Evolutionary conservation across 2,329 filamentous ascomycete genomes (phyloP).

Genomic region (Verticillium nubilum): DNA sequence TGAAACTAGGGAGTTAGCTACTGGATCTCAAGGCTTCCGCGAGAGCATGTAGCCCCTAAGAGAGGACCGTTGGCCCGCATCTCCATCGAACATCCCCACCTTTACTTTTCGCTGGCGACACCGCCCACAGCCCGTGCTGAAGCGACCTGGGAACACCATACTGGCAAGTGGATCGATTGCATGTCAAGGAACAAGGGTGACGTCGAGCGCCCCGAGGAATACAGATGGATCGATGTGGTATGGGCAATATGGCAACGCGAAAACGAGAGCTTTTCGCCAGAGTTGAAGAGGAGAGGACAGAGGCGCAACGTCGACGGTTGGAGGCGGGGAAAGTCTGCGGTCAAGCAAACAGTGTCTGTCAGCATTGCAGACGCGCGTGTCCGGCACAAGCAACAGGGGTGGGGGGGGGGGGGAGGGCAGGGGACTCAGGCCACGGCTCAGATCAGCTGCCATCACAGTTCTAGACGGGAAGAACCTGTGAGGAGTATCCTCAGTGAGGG

Average conservation of each 20-base stretch:
- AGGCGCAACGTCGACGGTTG: background rate
- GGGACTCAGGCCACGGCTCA: too few species aligned
- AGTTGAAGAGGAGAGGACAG: background rate
- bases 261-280: background rate
- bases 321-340: background rate
- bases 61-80: background rate
- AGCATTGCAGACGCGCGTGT: background rate
- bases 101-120: conserved; percentile 24
- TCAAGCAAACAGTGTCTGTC: background rate
- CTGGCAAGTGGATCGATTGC: background rate
- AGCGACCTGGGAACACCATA: conserved; percentile 24
- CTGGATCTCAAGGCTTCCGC: background rate
- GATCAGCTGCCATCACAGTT: too few species aligned
- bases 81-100: conserved; percentile 17
- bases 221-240: background rate
- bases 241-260: background rate
- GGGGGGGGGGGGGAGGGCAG: background rate
- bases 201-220: background rate
- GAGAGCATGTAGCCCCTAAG: background rate
- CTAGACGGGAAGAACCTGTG: too few species aligned
- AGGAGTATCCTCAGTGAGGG: too few species aligned
- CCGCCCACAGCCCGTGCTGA: conserved; percentile 22
- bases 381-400: background rate
- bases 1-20: background rate
- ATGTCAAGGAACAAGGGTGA: background rate